These are phyloP conservation scores for Acanthamoeba castellanii DNA, from an alignment of 208 protist species.

Conservation along the genomic window DNA sequence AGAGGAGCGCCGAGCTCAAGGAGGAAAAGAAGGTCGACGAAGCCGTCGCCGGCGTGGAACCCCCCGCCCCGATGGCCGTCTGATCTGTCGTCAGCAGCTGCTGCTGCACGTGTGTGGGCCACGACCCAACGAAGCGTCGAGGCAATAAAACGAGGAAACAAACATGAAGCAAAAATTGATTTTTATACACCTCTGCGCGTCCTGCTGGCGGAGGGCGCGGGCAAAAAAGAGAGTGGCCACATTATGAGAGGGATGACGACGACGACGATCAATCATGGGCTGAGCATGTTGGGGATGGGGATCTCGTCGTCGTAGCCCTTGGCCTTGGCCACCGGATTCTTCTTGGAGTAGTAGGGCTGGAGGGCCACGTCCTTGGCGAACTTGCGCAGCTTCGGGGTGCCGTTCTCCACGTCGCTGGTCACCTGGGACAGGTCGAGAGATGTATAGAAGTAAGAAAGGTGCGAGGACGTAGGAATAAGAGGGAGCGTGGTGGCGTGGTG, in stretches of 20 bases:
- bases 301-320: conserved; percentile 67
- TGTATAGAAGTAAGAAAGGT: too few species aligned
- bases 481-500: neutral
- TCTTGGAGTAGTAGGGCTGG: conserved; percentile 82
- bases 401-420: conserved; percentile 78
- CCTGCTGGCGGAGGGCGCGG: too few species aligned
- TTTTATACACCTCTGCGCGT: too few species aligned
- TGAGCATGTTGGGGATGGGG: conserved; percentile 62
- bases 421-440: too few species aligned
- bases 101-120: too few species aligned
- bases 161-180: too few species aligned
- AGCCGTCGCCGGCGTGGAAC: neutral
- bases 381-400: conserved; percentile 75
- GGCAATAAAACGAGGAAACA: too few species aligned
- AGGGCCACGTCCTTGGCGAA: conserved; percentile 81
- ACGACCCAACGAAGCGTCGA: too few species aligned
- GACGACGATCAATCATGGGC: neutral
- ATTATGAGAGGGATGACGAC: too few species aligned
- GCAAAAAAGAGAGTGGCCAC: too few species aligned
- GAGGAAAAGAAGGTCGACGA: neutral
- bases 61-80: neutral
- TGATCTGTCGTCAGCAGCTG: too few species aligned
- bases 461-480: neutral
- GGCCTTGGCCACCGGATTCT: conserved; percentile 30
- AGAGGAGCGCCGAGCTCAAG: neutral